These are phyloP conservation scores for Lodderomyces metapsilosis DNA, from an alignment of 1,139 yeast species.

Conservation along the genomic window DNA sequence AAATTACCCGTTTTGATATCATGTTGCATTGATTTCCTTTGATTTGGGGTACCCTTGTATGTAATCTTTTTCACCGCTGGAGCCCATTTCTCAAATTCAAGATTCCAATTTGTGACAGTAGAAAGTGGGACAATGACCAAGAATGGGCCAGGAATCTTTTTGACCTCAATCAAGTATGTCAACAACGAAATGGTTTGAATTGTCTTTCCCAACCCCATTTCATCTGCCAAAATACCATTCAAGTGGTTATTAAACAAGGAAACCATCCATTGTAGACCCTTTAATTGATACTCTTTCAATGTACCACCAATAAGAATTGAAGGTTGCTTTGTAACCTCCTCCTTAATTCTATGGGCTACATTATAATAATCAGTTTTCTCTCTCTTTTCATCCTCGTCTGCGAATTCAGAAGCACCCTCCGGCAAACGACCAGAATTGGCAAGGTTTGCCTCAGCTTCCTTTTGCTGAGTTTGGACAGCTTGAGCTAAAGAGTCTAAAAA, in stretches of 20 bases:
- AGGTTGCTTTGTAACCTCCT: slow-evolving; percentile 65
- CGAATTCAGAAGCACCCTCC: slow-evolving; percentile 14
- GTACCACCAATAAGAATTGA: slow-evolving; percentile 77
- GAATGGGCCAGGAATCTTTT: slow-evolving; percentile 66
- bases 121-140: slow-evolving; percentile 82
- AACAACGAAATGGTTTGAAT: slow-evolving; percentile 91
- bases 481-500: slow-evolving; percentile 75
- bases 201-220: slow-evolving; percentile 97
- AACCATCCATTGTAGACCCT: slow-evolving; percentile 98
- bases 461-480: slow-evolving; percentile 75
- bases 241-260: slow-evolving; percentile 88
- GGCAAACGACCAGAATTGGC: slow-evolving; percentile 19
- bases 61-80: slow-evolving; percentile 67
- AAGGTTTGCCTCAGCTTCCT: slow-evolving; percentile 45
- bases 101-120: slow-evolving; percentile 80
- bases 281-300: slow-evolving; percentile 87
- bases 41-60: slow-evolving; percentile 73
- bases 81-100: slow-evolving; percentile 88
- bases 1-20: slow-evolving; percentile 66
- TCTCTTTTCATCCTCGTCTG: slow-evolving; percentile 47
- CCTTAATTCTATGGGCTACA: slow-evolving; percentile 74
- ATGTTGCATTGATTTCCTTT: slow-evolving; percentile 63
- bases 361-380: slow-evolving; percentile 73
- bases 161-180: slow-evolving; percentile 83
- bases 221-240: slow-evolving; percentile 95